These are phyloP conservation scores for Cordyceps tenuipes DNA, from an alignment of 2,329 filamentous ascomycete genomes.

Conservation along the genomic window DNA sequence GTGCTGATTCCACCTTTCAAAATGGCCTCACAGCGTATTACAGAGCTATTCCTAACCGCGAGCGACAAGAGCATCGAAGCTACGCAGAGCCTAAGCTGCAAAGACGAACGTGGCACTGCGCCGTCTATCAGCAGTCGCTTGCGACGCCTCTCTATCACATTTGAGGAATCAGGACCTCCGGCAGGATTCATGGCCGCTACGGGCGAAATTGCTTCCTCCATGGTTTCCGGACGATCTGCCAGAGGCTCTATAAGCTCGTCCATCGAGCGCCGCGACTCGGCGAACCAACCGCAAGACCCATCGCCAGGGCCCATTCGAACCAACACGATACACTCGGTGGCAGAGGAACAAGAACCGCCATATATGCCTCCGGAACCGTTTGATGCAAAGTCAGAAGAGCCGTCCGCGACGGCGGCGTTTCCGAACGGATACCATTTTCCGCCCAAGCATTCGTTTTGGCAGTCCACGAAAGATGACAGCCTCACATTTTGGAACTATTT, in stretches of 20 bases:
- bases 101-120: constrained; percentile 7
- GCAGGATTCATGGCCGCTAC: constrained; percentile 41
- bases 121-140: constrained; percentile 25
- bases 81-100: neutral
- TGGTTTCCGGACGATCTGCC: constrained; percentile 20
- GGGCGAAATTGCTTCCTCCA: constrained; percentile 35
- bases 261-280: constrained; percentile 15
- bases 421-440: constrained; percentile 60
- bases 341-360: constrained; percentile 16
- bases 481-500: constrained; percentile 64
- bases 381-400: constrained; percentile 17
- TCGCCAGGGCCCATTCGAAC: constrained; percentile 17
- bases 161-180: constrained; percentile 38
- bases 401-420: constrained; percentile 33
- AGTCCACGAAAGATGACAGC: constrained; percentile 49
- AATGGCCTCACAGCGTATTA: neutral
- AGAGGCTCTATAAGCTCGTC: constrained; percentile 16
- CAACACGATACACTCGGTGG: constrained; percentile 15
- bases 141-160: constrained; percentile 27
- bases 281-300: neutral
- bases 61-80: constrained; percentile 11
- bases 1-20: neutral
- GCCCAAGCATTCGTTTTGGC: constrained; percentile 50
- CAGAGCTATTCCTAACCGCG: constrained; percentile 17
- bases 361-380: neutral